Base-by-base conservation (phyloP, 2,329 filamentous ascomycete species). In the Sclerotinia trifoliorum region DNA sequence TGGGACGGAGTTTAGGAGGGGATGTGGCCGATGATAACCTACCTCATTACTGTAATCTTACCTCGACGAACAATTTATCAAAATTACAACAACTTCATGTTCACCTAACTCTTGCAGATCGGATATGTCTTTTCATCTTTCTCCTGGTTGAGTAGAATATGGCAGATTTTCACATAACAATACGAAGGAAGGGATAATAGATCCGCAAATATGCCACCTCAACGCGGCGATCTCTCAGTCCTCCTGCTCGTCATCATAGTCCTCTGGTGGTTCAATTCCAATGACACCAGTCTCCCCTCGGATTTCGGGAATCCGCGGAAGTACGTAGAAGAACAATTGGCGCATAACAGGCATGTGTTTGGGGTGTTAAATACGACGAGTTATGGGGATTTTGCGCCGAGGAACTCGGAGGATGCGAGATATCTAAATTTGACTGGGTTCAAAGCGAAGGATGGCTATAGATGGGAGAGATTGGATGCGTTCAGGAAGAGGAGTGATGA, bases 381-480 rank as follows among this genome's bases (percentile, higher is more conserved):
- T 70, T 90, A 86, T 86, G 85, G 84, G 62, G 86, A 88, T 76
- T 89, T 90, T 75, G 73, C 79, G 21, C 86, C 86, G 15, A 77
- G 74, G 13, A 39, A 57, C 5, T 66, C 67, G 46, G 73, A 73
- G 48, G 13, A 65, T 39, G 71, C 65, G 15, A 80, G 79, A 32
- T 88, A 84, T 70, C 79, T 93, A 69, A 92, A 93, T 73, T 81
- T 97, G 64, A 91, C 91, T 2, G 94, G 94, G 0, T 88, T 96
- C 70, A 86, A 90, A 61, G 81, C 87, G 58, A 84, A 88, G 26
- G 91, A 96, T 79, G 87, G 85, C 5, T 92, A 91, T 78, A 89
- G 87, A 1, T 97, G 94, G 94, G 85, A 89, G 46, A 83, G 93
- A 68, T 81, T 97, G 29, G 81, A 82, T 0, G 80, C 82, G 1